Evolutionary conservation across 164 flowering plant species (phyloP).

Genomic region (Piper longum): DNA sequence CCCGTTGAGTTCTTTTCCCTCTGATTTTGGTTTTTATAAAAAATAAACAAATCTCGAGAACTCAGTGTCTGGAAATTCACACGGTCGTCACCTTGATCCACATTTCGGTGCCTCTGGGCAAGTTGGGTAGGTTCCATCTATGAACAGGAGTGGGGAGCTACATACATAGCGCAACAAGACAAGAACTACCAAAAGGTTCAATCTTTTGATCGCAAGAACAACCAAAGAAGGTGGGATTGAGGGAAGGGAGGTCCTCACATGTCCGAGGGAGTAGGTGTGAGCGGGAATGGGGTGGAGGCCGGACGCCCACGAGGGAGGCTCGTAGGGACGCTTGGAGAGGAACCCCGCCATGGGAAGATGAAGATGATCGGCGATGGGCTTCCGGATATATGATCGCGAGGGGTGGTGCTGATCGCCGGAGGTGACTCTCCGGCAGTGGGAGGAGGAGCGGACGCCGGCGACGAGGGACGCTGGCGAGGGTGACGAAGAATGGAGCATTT

Average conservation of each 20-base stretch:
- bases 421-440: slow-evolving; percentile 1
- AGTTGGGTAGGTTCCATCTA: slow-evolving; percentile 77
- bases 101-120: slow-evolving; percentile 61
- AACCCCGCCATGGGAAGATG: slow-evolving; percentile 13
- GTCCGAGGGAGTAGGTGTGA: slow-evolving; percentile 55
- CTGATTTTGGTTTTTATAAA: background rate
- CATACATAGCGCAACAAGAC: background rate
- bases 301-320: slow-evolving; percentile 77
- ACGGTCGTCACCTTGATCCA: slow-evolving; percentile 64
- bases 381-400: background rate
- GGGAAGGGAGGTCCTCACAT: slow-evolving; percentile 21
- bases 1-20: background rate
- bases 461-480: background rate
- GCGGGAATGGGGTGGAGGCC: slow-evolving; percentile 65
- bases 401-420: background rate
- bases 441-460: background rate
- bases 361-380: background rate
- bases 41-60: background rate
- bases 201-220: background rate
- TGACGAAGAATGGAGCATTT: background rate
- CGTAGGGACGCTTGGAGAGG: slow-evolving; percentile 40
- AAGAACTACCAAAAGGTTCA: background rate
- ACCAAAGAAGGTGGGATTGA: slow-evolving; percentile 1
- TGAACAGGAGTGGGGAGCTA: slow-evolving; percentile 96
- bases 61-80: background rate